These are phyloP conservation scores for Aethionema arabicum DNA, from an alignment of 345 rosid genomes.

Conservation along the genomic window DNA sequence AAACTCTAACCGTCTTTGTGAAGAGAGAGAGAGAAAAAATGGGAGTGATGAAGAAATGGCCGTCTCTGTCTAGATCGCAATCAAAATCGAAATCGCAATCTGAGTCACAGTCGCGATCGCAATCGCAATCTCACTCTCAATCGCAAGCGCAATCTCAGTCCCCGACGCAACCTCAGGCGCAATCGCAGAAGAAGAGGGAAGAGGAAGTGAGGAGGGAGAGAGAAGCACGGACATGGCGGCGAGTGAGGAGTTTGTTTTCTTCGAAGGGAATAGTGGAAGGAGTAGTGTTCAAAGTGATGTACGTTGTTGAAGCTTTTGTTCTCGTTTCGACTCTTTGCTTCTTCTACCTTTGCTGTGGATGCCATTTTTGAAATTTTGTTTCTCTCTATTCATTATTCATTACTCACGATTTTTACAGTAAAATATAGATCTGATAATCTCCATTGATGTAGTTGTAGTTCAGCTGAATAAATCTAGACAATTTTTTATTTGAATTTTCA, in stretches of 20 bases:
- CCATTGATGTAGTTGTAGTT: too few relatives aligned
- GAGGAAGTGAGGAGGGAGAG: conserved; percentile 35
- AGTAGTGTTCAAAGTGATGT: conserved; percentile 51
- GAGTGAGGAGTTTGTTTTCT: conserved; percentile 30
- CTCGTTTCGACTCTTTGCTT: conserved; percentile 68
- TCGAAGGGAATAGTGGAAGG: conserved; percentile 43
- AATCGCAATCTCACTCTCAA: too few relatives aligned
- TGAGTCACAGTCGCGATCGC: too few relatives aligned
- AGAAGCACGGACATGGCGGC: conserved; percentile 37
- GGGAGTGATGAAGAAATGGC: conserved; percentile 28
- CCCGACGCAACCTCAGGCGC: too few relatives aligned
- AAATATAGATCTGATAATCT: too few relatives aligned
- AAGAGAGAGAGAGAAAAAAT: conserved; percentile 18
- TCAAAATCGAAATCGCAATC: too few relatives aligned
- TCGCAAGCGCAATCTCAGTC: conserved; percentile 18
- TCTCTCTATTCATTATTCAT: not conserved
- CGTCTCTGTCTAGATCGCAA: not conserved
- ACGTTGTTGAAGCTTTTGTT: conserved; percentile 58
- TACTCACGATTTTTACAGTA: too few relatives aligned
- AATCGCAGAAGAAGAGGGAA: conserved; percentile 16
- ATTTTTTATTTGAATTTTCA: too few relatives aligned
- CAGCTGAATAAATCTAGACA: too few relatives aligned
- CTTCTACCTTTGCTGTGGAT: conserved; percentile 75
- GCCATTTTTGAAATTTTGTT: conserved; percentile 48
- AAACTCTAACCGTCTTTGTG: not conserved